phyloP scores from a whole-genome alignment of 176 grass and related monocot genomes.

The Pontederia crassipes region DNA sequence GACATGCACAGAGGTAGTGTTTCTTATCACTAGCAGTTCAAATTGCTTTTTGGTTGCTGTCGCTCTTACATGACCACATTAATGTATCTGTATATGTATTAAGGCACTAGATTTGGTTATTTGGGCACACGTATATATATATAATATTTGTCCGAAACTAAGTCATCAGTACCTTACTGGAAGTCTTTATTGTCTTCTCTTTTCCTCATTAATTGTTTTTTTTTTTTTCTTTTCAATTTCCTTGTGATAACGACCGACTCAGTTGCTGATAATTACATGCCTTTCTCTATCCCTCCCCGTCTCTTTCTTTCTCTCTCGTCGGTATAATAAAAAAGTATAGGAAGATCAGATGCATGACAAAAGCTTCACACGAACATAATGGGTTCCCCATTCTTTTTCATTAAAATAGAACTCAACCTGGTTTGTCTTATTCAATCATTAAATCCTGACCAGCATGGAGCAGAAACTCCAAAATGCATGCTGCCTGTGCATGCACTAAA shows the following conservation, averaged over 20 bases:
- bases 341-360: not conserved
- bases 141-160: too few species aligned
- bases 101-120: too few species aligned
- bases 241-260: too few species aligned
- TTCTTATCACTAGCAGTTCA: slow-evolving; percentile 6
- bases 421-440: slow-evolving; percentile 17
- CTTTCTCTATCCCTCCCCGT: not conserved
- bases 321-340: not conserved
- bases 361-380: slow-evolving; percentile 6
- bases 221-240: too few species aligned
- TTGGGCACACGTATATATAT: too few species aligned
- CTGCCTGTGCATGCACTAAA: slow-evolving; percentile 19
- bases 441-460: not conserved
- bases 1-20: slow-evolving; percentile 7
- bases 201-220: too few species aligned
- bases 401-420: not conserved
- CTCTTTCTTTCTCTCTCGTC: not conserved
- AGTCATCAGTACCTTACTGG: too few species aligned
- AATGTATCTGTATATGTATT: too few species aligned
- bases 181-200: too few species aligned
- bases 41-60: not conserved
- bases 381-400: slow-evolving; percentile 4
- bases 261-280: too few species aligned
- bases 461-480: slow-evolving; percentile 4
- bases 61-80: not conserved